Percentiles rank a stretch among this genome's conserved stretches.
Evolutionary conservation across 345 rosid species (phyloP).

Genomic region (Heritiera fomes): DNA sequence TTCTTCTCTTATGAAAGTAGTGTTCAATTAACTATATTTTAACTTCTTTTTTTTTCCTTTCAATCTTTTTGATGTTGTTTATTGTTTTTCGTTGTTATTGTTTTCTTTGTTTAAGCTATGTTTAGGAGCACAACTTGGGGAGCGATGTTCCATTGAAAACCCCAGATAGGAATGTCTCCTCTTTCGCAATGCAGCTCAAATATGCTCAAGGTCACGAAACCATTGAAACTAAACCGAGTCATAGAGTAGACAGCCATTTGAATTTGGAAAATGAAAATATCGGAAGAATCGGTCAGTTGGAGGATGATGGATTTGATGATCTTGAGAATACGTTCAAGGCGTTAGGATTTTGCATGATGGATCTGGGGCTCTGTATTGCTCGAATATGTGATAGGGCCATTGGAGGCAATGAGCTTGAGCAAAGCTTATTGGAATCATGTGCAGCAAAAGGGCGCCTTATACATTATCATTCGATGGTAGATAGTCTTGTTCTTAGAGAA

Average conservation of each 20-base stretch:
- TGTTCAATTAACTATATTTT: background rate
- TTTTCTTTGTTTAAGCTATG: constrained; percentile 17
- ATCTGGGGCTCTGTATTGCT: constrained; percentile 66
- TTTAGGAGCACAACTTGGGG: constrained; percentile 75
- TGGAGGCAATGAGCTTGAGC: constrained; percentile 71
- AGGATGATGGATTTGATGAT: constrained; percentile 45
- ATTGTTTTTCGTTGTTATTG: constrained; percentile 9
- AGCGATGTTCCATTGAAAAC: constrained; percentile 83
- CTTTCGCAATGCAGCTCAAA: constrained; percentile 75
- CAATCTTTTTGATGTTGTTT: background rate
- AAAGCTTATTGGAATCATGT: constrained; percentile 65
- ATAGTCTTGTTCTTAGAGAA: constrained; percentile 46
- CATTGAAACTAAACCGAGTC: constrained; percentile 21
- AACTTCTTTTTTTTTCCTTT: background rate
- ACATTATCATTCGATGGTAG: constrained; percentile 78
- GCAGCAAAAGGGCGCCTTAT: constrained; percentile 84
- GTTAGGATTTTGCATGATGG: constrained; percentile 79
- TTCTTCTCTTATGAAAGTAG: background rate
- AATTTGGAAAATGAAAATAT: constrained; percentile 21
- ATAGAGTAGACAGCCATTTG: background rate
- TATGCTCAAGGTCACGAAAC: constrained; percentile 38
- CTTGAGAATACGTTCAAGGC: constrained; percentile 58
- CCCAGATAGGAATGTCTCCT: constrained; percentile 71
- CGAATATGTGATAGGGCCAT: constrained; percentile 69
- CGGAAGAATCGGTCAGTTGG: constrained; percentile 18